Conservation (phyloP, 1,139 yeast species). For the Lodderomyces elongisporus region DNA sequence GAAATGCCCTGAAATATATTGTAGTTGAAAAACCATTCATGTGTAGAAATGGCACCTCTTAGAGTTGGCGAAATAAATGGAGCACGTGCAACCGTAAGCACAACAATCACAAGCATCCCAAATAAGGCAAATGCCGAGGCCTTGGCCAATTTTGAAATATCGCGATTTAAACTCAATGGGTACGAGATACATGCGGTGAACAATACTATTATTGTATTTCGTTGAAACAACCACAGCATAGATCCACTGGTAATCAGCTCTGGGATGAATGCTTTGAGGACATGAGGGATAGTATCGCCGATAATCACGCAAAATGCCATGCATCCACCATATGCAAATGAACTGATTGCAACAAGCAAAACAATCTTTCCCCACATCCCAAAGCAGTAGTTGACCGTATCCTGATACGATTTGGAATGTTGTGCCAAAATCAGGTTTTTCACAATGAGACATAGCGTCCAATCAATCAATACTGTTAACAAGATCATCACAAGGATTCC, state of each 20-base stretch:
- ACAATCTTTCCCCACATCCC: slow-evolving; percentile 68
- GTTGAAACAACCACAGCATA: slow-evolving; percentile 49
- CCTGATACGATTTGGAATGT: slow-evolving; percentile 71
- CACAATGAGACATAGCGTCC: slow-evolving; percentile 80
- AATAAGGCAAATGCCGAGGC: slow-evolving; percentile 83
- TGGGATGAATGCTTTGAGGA: slow-evolving; percentile 64
- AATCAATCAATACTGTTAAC: slow-evolving; percentile 72
- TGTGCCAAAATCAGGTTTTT: slow-evolving; percentile 75
- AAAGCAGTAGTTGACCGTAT: slow-evolving; percentile 74
- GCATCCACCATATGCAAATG: slow-evolving; percentile 92
- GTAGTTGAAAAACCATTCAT: slow-evolving; percentile 53
- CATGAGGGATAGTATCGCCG: slow-evolving; percentile 94
- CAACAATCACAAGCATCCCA: slow-evolving; percentile 76
- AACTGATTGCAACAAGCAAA: slow-evolving; percentile 70
- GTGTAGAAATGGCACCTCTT: slow-evolving; percentile 42
- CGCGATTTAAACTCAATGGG: slow-evolving; percentile 76
- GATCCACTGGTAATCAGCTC: slow-evolving; percentile 36
- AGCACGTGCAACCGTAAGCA: slow-evolving; percentile 69
- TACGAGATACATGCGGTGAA: slow-evolving; percentile 72
- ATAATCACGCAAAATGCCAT: slow-evolving; percentile 92
- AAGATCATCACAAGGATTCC: slow-evolving; percentile 60
- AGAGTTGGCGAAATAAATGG: slow-evolving; percentile 50
- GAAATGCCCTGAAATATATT: slow-evolving; percentile 84
- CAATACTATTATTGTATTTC: slow-evolving; percentile 64
- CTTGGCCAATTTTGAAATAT: slow-evolving; percentile 80